Evolutionary conservation across 2,329 filamentous ascomycete species (phyloP).

Genomic region (Tetracladium maxilliforme): DNA sequence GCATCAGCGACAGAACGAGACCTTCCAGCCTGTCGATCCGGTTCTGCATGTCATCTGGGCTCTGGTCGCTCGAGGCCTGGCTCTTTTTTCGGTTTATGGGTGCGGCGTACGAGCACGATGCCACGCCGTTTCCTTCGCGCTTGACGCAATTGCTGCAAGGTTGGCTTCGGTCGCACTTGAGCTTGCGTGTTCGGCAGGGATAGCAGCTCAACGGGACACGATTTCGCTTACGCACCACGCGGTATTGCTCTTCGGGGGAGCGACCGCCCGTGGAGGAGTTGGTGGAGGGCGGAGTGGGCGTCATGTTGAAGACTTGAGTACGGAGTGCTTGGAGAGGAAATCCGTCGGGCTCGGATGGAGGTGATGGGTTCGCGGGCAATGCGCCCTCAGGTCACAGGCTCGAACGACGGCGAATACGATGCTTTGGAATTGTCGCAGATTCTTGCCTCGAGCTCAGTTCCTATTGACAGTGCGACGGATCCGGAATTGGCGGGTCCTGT

Average conservation of each 20-base stretch:
- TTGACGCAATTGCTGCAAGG: constrained; percentile 94
- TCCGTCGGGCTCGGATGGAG: too few species aligned
- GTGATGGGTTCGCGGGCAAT: too few species aligned
- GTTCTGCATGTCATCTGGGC: constrained; percentile 94
- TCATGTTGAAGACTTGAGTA: too few species aligned
- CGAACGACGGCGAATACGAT: too few species aligned
- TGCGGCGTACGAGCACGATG: constrained; percentile 74
- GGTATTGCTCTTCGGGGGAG: constrained; percentile 75
- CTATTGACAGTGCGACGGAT: too few species aligned
- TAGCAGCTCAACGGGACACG: constrained; percentile 83
- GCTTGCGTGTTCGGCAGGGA: constrained; percentile 53
- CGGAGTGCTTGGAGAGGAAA: too few species aligned
- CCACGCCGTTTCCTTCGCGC: constrained; percentile 63
- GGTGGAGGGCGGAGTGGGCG: constrained; percentile 64
- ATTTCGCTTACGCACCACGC: constrained; percentile 84
- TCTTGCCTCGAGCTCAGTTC: too few species aligned
- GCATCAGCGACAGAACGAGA: constrained; percentile 86
- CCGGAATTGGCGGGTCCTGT: too few species aligned
- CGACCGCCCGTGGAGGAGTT: constrained; percentile 61
- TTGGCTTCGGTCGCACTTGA: constrained; percentile 86
- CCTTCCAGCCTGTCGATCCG: constrained; percentile 91
- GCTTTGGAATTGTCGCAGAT: too few species aligned
- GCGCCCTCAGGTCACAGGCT: too few species aligned
- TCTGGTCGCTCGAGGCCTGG: constrained; percentile 41
- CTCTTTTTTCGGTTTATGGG: constrained; percentile 58